Percentiles rank a stretch among this genome's conserved stretches.
Evolutionary conservation across 164 flowering plant genomes (phyloP).

Genomic region (Dillenia turbinata): DNA sequence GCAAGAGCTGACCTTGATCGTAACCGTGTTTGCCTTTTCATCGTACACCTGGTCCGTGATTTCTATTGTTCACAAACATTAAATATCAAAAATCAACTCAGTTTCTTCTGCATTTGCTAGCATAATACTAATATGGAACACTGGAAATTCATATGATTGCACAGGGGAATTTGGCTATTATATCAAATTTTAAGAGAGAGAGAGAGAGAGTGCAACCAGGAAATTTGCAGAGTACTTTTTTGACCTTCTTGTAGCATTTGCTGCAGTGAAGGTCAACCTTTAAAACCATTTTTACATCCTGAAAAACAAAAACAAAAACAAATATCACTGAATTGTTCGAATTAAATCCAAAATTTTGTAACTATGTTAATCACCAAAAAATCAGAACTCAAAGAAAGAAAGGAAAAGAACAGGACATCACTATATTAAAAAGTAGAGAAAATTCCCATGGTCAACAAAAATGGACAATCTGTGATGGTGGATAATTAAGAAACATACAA

Average conservation of each 20-base stretch:
- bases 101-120: no score
- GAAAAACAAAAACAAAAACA: not conserved
- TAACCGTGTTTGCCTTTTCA: conserved; percentile 46
- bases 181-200: not conserved
- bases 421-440: no score
- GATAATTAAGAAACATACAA: no score
- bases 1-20: conserved; percentile 47
- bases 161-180: no score
- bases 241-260: conserved; percentile 34
- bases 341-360: no score
- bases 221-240: conserved; percentile 29
- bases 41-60: conserved; percentile 54
- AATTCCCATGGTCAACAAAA: no score
- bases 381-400: no score
- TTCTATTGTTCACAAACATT: conserved; percentile 34
- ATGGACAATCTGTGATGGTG: no score
- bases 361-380: no score
- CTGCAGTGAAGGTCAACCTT: conserved; percentile 35
- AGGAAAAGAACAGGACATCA: no score
- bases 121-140: not conserved
- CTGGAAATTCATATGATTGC: no score
- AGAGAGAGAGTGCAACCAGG: conserved; percentile 17
- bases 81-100: not conserved
- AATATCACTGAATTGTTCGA: not conserved
- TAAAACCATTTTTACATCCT: conserved; percentile 28